Base-by-base conservation (phyloP, 192 early-diverging fungal species). In the Podila minutissima region DNA sequence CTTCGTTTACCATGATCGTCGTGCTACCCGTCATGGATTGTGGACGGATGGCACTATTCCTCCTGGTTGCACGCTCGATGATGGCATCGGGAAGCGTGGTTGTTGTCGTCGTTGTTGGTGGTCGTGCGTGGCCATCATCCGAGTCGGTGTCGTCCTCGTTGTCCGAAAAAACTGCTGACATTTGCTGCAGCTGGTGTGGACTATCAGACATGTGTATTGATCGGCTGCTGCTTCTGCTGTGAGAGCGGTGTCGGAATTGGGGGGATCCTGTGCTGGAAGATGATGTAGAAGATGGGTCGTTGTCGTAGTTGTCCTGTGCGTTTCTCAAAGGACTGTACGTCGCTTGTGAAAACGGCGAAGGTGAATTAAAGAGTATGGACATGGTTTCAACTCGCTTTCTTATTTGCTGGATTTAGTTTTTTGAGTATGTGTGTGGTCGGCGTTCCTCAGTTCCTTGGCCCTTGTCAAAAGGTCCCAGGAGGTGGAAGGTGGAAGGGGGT, bases 281-380 rank as follows among this genome's bases (percentile, higher is more conserved):
- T 51, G 64, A 50, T 65, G 64, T n/a, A 35, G 33, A 63, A 38
- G 62, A 19, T 53, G 59, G 65, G 26, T 79, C 66, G 69, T 79
- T 70, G 70, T 72, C 61, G 70, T 71, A 64, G 1, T 62, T 63
- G 17, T 78, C 75, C 41, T 78, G 75, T 67, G 75, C n/a, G 32
- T 33, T 71, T 65, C 74, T 64, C 31, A 78, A 48, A n/a, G 75
- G 75, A 71, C 69, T 78, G 24, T 78, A 78, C 1, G 41, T 78
- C 69, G 75, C 49, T 33, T 71, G 68, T 9, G 75, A 78, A 64
- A 78, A 78, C 15, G 75, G 62, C 17, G 74, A 70, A 31, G 74
- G 50, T 35, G 69, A 33, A 49, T 66, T 57, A 46, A 78, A 78
- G 57, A 78, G 64, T 28, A 67, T 78, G 33, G 64, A 59, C 75